Evolutionary conservation across 441 rosid species (phyloP).

Genomic region (Dalechampia spathulata): DNA sequence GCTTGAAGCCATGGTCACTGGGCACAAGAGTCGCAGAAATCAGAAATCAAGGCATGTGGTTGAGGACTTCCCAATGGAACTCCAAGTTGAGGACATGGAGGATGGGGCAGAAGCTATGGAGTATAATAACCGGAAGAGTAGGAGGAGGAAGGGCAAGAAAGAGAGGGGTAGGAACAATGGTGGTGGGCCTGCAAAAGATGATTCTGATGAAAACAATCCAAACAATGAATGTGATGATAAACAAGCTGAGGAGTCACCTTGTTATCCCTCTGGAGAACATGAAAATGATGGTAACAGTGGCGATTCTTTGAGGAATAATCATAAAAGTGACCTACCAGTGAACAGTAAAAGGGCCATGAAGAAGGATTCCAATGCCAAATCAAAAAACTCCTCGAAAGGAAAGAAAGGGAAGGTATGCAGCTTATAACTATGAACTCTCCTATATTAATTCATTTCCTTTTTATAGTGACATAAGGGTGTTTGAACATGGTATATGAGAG

Average conservation of each 20-base stretch:
- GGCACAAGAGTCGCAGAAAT: conserved; percentile 41
- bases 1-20: conserved; percentile 66
- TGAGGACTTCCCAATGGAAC: conserved; percentile 18
- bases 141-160: conserved; percentile 56
- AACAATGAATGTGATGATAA: conserved; percentile 29
- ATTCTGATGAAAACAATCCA: conserved; percentile 21
- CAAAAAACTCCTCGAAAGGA: conserved; percentile 68
- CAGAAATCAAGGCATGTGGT: conserved; percentile 24
- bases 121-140: conserved; percentile 50
- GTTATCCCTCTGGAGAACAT: conserved; percentile 17
- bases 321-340: conserved; percentile 21
- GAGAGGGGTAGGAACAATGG: conserved; percentile 35
- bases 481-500: background rate
- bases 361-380: conserved; percentile 38
- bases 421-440: background rate
- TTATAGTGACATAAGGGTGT: background rate
- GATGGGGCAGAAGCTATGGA: conserved; percentile 45
- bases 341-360: conserved; percentile 29
- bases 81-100: conserved; percentile 28
- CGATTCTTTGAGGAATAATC: conserved; percentile 18
- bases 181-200: conserved; percentile 24
- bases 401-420: conserved; percentile 64
- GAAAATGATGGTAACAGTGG: conserved; percentile 15
- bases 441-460: too few relatives aligned
- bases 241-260: conserved; percentile 25